Percentiles rank a stretch among this genome's conserved stretches.
Evolutionary conservation across 805 yeast genomes (phyloP).

Genomic region (Tetrapisispora fleetii): DNA sequence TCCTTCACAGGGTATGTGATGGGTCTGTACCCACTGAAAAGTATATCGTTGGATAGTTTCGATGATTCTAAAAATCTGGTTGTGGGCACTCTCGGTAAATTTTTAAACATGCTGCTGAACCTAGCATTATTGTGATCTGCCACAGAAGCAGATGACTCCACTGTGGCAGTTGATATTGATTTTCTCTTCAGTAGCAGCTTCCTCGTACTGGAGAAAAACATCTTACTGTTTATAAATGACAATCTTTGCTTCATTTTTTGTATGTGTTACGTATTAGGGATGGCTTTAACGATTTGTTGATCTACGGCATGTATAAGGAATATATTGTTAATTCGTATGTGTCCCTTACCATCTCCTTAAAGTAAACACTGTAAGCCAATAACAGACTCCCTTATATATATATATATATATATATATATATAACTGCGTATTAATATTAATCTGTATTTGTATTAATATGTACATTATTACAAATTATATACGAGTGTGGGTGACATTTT

Average conservation of each 20-base stretch:
- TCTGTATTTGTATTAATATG: not conserved
- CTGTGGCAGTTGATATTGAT: not conserved
- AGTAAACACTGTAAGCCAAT: too few relatives aligned
- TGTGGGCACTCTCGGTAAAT: conserved; percentile 27
- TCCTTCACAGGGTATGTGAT: conserved; percentile 26
- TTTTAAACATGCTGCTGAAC: conserved; percentile 9
- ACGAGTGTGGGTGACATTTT: not conserved
- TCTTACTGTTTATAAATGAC: not conserved
- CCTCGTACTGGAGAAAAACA: not conserved
- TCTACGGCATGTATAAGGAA: too few relatives aligned
- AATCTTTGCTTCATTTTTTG: not conserved
- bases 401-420: not conserved
- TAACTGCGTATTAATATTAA: not conserved
- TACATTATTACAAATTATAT: too few relatives aligned
- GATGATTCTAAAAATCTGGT: conserved; percentile 23
- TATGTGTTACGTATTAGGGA: not conserved
- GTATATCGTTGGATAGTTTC: conserved; percentile 22
- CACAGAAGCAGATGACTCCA: not conserved
- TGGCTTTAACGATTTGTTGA: too few relatives aligned
- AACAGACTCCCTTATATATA: not conserved
- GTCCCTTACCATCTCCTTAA: too few relatives aligned
- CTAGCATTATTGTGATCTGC: not conserved
- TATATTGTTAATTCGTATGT: too few relatives aligned
- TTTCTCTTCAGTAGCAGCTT: not conserved
- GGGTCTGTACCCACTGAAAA: conserved; percentile 28